Base-by-base conservation (phyloP, 768 basidiomycete genomes). In the Pleurotus salmoneostramineus region DNA sequence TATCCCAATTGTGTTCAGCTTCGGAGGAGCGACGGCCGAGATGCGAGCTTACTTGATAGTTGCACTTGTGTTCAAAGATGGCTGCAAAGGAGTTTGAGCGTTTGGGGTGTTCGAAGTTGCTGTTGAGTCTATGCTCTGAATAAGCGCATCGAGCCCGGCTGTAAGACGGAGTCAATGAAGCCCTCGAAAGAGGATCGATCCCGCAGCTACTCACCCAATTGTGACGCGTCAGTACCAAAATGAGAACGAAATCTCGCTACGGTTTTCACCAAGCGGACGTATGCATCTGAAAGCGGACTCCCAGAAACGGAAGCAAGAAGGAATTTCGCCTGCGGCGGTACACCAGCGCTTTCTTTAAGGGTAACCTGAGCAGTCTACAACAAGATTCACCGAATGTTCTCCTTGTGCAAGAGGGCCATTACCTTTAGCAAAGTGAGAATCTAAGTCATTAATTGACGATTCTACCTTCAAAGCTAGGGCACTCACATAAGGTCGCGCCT, bases 291-390 rank as follows among this genome's bases (percentile, higher is more conserved):
- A 27, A 55, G 15, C 8, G 52, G 40, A 21, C 8, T 55, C 3
- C n/a, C 32, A 11, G 11, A 17, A 21, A 31, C 52, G 11, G 43
- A 31, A 7, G 52, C 40, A 12, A 55, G 15, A 6, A 42, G 52
- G 21, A 55, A 55, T 27, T 21, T 11, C 12, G 21, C 21, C 21
- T 55, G n/a, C 15, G 11, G 37, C 11, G n/a, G 7, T n/a, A 55
- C 10, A 6, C 52, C 52, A n/a, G 40, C 36, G 6, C 32, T n/a
- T 17, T 42, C 40, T 36, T 40, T n/a, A 33, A 55, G 52, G 12
- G 52, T 55, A 21, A 4, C 34, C 52, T 55, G 52, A 6, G 52
- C 52, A 12, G 17, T 55, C 52, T 55, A 42, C n/a, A 35, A 51
- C 36, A 15, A 43, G 14, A 15, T 33, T 7, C 36, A 10, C 15